A percentile compares a stretch with the other conserved stretches of the same genome.
Evolutionary conservation across 2,329 filamentous ascomycete species (phyloP).

Genomic region (Xenoacremonium recifei): DNA sequence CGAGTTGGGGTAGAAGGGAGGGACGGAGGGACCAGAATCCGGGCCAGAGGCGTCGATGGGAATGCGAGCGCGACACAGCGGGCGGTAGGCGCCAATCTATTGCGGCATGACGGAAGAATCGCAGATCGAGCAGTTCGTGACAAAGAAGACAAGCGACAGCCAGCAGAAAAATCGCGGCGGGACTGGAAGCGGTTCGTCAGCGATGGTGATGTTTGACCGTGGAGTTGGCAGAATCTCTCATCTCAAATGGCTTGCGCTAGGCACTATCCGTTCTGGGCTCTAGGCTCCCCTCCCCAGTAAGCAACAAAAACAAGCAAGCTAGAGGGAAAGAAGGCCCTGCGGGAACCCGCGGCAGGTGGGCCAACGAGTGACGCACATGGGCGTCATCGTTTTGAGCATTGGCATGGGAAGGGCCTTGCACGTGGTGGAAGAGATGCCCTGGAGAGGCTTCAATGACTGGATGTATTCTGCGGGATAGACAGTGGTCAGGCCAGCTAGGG

Average conservation of each 20-base stretch:
- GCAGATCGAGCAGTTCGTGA: constrained; percentile 4
- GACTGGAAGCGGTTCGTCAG: neutral
- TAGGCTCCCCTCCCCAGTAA: too few species aligned
- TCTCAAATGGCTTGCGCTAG: too few species aligned
- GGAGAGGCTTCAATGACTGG: too few species aligned
- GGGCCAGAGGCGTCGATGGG: constrained; percentile 6
- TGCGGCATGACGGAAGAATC: constrained; percentile 15
- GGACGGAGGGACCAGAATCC: neutral
- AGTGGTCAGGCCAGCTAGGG: too few species aligned
- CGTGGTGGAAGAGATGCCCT: too few species aligned
- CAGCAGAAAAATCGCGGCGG: constrained; percentile 1
- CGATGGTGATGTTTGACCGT: neutral
- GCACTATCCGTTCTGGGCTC: too few species aligned
- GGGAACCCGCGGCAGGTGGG: too few species aligned
- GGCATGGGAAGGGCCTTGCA: too few species aligned
- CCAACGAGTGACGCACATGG: constrained; percentile 30
- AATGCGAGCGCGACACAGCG: neutral
- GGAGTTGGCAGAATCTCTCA: too few species aligned
- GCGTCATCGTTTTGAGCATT: constrained; percentile 24
- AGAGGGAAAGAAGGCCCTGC: too few species aligned
- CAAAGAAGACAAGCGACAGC: constrained; percentile 6
- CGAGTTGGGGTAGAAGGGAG: neutral
- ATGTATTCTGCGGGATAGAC: too few species aligned
- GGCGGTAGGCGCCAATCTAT: constrained; percentile 4
- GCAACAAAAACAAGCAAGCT: too few species aligned